Conservation (phyloP, 2,329 filamentous ascomycete genomes). For the Nemania serpens region DNA sequence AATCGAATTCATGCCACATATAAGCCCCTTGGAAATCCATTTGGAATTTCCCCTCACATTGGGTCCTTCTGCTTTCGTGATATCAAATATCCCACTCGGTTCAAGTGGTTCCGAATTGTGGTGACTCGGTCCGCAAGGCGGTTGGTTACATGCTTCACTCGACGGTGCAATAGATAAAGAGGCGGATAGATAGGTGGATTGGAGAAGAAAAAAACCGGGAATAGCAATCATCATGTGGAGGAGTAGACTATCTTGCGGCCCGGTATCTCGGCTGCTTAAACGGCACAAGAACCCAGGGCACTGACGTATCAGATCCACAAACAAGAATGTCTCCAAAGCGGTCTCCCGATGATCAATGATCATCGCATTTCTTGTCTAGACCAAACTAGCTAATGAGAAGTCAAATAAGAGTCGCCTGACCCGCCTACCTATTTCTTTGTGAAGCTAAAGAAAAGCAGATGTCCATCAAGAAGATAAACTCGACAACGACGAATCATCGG, state of each 20-base stretch:
- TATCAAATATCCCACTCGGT: conserved; percentile 6
- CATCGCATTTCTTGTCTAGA: conserved; percentile 15
- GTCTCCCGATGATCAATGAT: conserved; percentile 19
- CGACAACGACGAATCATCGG: conserved; percentile 6
- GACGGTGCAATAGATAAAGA: no score
- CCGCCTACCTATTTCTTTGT: not conserved
- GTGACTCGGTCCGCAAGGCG: not conserved
- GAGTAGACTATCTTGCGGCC: not conserved
- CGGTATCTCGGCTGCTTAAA: not conserved
- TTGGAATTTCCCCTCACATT: not conserved
- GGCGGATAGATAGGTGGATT: no score
- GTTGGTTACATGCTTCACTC: not conserved
- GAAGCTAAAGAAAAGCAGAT: not conserved
- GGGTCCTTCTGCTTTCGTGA: not conserved
- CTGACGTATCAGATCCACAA: not conserved
- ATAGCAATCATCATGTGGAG: not conserved
- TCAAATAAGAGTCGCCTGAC: conserved; percentile 16
- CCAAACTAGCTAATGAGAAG: not conserved
- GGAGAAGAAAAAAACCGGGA: not conserved
- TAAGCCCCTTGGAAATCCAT: not conserved
- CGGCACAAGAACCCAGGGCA: not conserved
- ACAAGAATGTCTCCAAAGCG: not conserved
- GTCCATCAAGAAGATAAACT: not conserved
- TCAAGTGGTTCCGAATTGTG: conserved; percentile 14
- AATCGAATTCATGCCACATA: no score